phyloP scores from a whole-genome alignment of 1,139 yeast species.

The Insectozyma bohioensis region DNA sequence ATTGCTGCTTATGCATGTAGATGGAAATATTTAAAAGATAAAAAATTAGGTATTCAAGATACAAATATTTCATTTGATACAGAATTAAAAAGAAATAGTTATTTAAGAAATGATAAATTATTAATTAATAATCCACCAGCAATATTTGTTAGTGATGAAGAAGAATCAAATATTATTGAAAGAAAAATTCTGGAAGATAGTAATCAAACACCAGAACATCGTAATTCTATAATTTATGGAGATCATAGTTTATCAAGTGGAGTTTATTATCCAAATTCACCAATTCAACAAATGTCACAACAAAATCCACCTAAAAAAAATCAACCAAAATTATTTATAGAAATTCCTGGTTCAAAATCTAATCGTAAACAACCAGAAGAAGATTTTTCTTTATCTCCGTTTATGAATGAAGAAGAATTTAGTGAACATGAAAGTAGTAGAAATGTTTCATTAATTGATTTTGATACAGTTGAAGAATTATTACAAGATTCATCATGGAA shows the following conservation, averaged over 20 bases:
- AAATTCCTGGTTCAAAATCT: too few species aligned
- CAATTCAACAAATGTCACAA: slow-evolving; percentile 8
- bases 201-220: slow-evolving; percentile 1
- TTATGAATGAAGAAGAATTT: slow-evolving; percentile 5
- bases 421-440: slow-evolving; percentile 3
- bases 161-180: slow-evolving; percentile 6
- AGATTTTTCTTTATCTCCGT: too few species aligned
- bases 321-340: slow-evolving; percentile 10
- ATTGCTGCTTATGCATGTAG: slow-evolving; percentile 59
- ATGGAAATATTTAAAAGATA: slow-evolving; percentile 49
- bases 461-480: slow-evolving; percentile 9
- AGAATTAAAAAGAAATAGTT: slow-evolving; percentile 29
- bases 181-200: not conserved
- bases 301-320: slow-evolving; percentile 1
- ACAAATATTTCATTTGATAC: slow-evolving; percentile 29
- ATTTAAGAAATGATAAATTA: slow-evolving; percentile 23
- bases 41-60: slow-evolving; percentile 27
- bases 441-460: slow-evolving; percentile 9
- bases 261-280: slow-evolving; percentile 13
- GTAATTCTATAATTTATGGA: slow-evolving; percentile 9
- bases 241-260: slow-evolving; percentile 11
- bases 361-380: too few species aligned
- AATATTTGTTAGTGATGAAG: slow-evolving; percentile 12
- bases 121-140: slow-evolving; percentile 12
- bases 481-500: slow-evolving; percentile 13